Evolutionary conservation across 2,329 filamentous ascomycete genomes (phyloP).

Genomic region (Hortaea werneckii): DNA sequence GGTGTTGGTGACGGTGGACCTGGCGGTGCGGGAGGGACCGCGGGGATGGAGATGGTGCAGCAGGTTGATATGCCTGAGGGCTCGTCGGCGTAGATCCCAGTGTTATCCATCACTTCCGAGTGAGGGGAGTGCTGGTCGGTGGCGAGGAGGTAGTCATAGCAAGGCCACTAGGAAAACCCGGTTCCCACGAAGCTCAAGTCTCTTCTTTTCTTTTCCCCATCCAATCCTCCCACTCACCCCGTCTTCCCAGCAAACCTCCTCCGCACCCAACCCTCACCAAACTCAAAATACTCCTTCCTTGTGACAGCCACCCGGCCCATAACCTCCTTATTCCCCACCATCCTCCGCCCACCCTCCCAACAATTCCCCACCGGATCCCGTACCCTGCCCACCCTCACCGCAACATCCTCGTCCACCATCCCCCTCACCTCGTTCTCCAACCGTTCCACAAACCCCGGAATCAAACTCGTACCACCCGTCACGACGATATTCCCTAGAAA

Average conservation of each 20-base stretch:
- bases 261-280: slow-evolving; percentile 44
- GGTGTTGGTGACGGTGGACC: no score
- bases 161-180: no score
- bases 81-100: no score
- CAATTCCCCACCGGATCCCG: slow-evolving; percentile 66
- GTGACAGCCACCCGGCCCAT: slow-evolving; percentile 64
- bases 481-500: slow-evolving; percentile 80
- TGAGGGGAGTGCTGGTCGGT: no score
- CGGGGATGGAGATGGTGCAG: no score
- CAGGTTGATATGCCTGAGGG: no score
- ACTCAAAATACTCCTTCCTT: slow-evolving; percentile 80
- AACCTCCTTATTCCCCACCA: slow-evolving; percentile 58
- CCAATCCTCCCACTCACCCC: no score
- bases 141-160: no score
- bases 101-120: no score
- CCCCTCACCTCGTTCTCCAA: slow-evolving; percentile 35
- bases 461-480: slow-evolving; percentile 73
- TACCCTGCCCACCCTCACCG: slow-evolving; percentile 62
- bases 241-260: slow-evolving; percentile 25
- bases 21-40: no score
- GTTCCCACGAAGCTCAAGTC: no score
- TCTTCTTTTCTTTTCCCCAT: no score
- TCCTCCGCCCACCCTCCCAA: slow-evolving; percentile 73
- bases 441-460: slow-evolving; percentile 72
- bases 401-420: slow-evolving; percentile 53